Base-by-base conservation (phyloP, 2,329 filamentous ascomycete genomes). In the Davidsoniella virescens region DNA sequence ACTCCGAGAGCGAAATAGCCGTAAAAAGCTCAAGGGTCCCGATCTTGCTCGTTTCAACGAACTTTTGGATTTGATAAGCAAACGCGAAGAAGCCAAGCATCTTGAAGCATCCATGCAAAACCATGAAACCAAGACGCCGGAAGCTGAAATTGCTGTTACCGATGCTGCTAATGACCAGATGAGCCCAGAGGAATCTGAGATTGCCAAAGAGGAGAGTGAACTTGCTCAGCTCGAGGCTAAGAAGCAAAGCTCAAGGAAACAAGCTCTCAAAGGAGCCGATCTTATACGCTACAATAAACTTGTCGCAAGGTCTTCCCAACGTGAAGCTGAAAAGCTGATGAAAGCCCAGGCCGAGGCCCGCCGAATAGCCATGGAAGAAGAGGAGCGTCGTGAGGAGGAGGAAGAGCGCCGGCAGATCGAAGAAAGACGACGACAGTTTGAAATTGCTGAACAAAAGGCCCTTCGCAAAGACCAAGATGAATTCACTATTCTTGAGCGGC, bases 261-360 rank as follows among this genome's bases (percentile, higher is more conserved):
- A 45, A n/a, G 42, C 12, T 6, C 43, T 50, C 1, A 50, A 20
- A 16, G 51, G 43, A 4, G 3, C 7, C n/a, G 47, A 50, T n/a
- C 43, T 53, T 16, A 45, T n/a, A 16, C 51, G 51, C 10, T 53
- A 50, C 26, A 50, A 53, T 26, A 47, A 53, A 40, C 44, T 53
- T 17, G 41, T 44, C 25, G 47, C 51, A 10, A 47, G 42, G 4
- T 49, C 47, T 20, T 53, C 51, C n/a, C 46, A 50, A 18, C 51
- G 51, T 10, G 51, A 53, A 40, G 41, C 48, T 23, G 36, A 47
- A 33, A 49, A 46, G 12, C 18, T 50, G 5, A 50, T 53, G 43
- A 45, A 42, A 17, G 49, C 50, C 12, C 47, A 53, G 38, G 47
- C 47, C n/a, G 51, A 48, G 16, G 14, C 20, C 16, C 45, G 36